These are phyloP conservation scores for Aureobasidium subglaciale DNA, from an alignment of 2,329 filamentous ascomycete species.

Conservation along the genomic window DNA sequence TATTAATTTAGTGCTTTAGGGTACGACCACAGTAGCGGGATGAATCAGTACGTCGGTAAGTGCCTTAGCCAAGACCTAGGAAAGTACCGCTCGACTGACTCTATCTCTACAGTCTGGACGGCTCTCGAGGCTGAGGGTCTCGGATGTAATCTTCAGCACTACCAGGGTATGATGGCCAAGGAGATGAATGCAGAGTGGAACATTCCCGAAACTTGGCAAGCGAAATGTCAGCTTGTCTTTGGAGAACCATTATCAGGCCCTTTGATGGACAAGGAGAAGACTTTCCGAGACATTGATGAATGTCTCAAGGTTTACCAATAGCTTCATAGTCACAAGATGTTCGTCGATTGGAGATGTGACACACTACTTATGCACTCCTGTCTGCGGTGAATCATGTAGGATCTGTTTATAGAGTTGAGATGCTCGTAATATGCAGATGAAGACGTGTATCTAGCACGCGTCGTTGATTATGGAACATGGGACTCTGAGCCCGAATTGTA, in stretches of 20 bases:
- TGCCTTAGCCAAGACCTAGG: neutral
- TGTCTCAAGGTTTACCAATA: slow-evolving; percentile 21
- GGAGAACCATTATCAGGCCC: slow-evolving; percentile 22
- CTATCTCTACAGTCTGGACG: slow-evolving; percentile 19
- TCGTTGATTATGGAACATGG: no score
- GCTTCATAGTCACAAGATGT: no score
- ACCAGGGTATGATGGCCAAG: slow-evolving; percentile 23
- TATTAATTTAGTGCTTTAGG: neutral
- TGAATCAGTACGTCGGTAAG: neutral
- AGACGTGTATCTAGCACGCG: no score
- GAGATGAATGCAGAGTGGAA: slow-evolving; percentile 22
- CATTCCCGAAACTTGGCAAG: slow-evolving; percentile 22
- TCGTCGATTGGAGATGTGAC: no score
- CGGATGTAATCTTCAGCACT: slow-evolving; percentile 26
- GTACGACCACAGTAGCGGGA: neutral
- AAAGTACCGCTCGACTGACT: neutral
- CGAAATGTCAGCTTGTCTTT: slow-evolving; percentile 26
- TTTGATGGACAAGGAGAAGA: slow-evolving; percentile 23
- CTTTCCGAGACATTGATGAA: slow-evolving; percentile 25
- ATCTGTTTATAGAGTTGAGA: no score
- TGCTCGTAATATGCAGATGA: no score
- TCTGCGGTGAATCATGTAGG: no score
- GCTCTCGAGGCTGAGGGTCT: slow-evolving; percentile 25
- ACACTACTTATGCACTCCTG: no score
- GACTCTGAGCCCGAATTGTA: no score